A percentile compares a stretch with the other conserved stretches of the same genome.
phyloP scores from a whole-genome alignment of 2,329 filamentous ascomycete species.

The Cladosporium sp. region DNA sequence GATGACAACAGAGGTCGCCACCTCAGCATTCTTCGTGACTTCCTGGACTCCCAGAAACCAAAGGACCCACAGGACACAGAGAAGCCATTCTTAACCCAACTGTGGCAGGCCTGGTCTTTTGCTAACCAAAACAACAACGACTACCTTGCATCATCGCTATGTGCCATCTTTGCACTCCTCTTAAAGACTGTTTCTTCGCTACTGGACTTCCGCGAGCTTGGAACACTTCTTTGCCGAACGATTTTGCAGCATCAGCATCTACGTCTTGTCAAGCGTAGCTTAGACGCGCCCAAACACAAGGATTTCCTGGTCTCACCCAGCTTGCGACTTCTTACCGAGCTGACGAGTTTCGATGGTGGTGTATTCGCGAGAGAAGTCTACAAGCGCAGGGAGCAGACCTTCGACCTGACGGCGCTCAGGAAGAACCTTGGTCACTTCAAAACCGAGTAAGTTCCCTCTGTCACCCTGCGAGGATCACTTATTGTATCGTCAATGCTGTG shows the following conservation, averaged over 20 bases:
- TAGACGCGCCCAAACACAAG: slow-evolving; percentile 78
- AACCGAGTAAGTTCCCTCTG: slow-evolving; percentile 40
- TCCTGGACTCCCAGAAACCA: slow-evolving; percentile 61
- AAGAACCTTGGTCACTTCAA: slow-evolving; percentile 75
- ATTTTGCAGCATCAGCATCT: slow-evolving; percentile 78
- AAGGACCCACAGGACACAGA: slow-evolving; percentile 54
- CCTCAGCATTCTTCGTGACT: slow-evolving; percentile 65
- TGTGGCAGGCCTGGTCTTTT: slow-evolving; percentile 87
- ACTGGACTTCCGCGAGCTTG: slow-evolving; percentile 72
- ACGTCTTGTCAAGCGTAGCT: slow-evolving; percentile 74
- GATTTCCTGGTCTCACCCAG: slow-evolving; percentile 88
- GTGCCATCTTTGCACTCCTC: slow-evolving; percentile 77
- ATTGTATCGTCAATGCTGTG: neutral
- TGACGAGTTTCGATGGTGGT: slow-evolving; percentile 84
- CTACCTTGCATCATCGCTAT: slow-evolving; percentile 74
- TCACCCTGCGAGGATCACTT: no score
- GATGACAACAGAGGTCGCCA: slow-evolving; percentile 52
- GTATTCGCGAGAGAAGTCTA: slow-evolving; percentile 76
- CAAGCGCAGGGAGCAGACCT: slow-evolving; percentile 68
- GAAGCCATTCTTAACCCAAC: slow-evolving; percentile 68
- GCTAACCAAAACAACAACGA: slow-evolving; percentile 79
- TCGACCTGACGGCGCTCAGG: slow-evolving; percentile 68
- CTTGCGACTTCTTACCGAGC: slow-evolving; percentile 79
- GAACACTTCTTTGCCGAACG: slow-evolving; percentile 75
- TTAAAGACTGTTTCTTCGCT: slow-evolving; percentile 74